Percentiles rank a stretch among this genome's conserved stretches.
Conservation (phyloP, 2,329 filamentous ascomycete species). For the Chaetomiaceae sp. region DNA sequence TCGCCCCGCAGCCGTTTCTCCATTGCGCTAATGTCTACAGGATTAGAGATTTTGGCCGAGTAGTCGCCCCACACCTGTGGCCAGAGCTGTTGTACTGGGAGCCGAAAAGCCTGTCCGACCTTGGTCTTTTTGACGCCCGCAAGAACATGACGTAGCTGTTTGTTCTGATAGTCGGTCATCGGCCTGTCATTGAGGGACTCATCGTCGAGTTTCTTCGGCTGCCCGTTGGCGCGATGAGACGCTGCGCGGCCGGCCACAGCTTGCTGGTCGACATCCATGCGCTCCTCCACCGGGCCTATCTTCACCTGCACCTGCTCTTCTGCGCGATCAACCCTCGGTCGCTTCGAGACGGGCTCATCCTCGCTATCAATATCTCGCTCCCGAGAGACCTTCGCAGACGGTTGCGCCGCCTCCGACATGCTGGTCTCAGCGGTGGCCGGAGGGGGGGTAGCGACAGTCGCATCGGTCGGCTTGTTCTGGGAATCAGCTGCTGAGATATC, state of each 20-base stretch:
- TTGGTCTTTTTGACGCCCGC: slow-evolving; percentile 83
- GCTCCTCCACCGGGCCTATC: slow-evolving; percentile 30
- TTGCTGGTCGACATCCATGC: slow-evolving; percentile 30
- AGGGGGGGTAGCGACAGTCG: slow-evolving; percentile 30
- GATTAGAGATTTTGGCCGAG: slow-evolving; percentile 62
- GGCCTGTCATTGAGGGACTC: slow-evolving; percentile 41
- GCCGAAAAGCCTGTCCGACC: slow-evolving; percentile 68
- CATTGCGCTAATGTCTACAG: slow-evolving; percentile 81
- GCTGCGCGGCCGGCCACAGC: slow-evolving; percentile 25
- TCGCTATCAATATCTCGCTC: slow-evolving; percentile 71
- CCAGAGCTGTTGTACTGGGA: slow-evolving; percentile 73
- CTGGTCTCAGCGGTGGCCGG: slow-evolving; percentile 36
- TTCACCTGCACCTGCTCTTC: slow-evolving; percentile 31
- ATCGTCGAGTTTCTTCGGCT: slow-evolving; percentile 40
- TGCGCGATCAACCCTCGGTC: slow-evolving; percentile 60
- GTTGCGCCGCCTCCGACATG: slow-evolving; percentile 41
- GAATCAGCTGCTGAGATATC: slow-evolving; percentile 36
- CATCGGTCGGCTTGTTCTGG: slow-evolving; percentile 38
- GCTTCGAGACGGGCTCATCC: slow-evolving; percentile 69
- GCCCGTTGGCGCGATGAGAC: slow-evolving; percentile 29
- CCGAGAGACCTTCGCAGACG: slow-evolving; percentile 60
- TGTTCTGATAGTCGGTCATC: slow-evolving; percentile 57
- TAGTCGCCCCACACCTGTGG: slow-evolving; percentile 73
- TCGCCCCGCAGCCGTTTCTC: slow-evolving; percentile 72
- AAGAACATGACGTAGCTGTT: slow-evolving; percentile 61